Conservation (phyloP, 176 grass and related monocot species). For the Cymbopogon citratus region DNA sequence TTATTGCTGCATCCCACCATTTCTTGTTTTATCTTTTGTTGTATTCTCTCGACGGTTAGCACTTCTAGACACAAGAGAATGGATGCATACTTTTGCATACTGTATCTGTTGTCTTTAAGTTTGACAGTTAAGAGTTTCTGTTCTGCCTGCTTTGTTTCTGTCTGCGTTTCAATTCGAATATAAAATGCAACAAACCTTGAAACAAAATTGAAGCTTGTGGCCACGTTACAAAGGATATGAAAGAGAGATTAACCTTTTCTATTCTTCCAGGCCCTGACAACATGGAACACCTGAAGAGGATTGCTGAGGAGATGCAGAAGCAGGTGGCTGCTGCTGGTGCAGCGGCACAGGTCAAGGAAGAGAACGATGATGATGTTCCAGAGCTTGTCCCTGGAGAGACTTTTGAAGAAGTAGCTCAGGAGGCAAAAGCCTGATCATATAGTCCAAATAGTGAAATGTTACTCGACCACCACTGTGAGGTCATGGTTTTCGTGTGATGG, state of each 20-base stretch:
- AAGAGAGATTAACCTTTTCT: background rate
- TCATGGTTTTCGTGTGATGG: conserved; percentile 44
- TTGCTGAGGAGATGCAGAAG: conserved; percentile 90
- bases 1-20: background rate
- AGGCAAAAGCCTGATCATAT: conserved; percentile 54
- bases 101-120: background rate
- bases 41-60: background rate
- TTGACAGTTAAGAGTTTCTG: background rate
- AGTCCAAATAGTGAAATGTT: conserved; percentile 26
- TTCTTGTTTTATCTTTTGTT: background rate
- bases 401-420: conserved; percentile 75
- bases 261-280: conserved; percentile 69
- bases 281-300: conserved; percentile 79
- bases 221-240: background rate
- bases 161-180: background rate
- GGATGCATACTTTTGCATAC: background rate
- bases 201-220: background rate
- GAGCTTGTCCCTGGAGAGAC: conserved; percentile 83
- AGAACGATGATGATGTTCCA: conserved; percentile 84
- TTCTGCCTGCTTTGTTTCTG: background rate
- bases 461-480: conserved; percentile 23
- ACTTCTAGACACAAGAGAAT: background rate
- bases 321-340: conserved; percentile 52
- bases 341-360: conserved; percentile 31
- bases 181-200: background rate